Evolutionary conservation across 179 eudicot genomes (phyloP).

Genomic region (Spergularia azorica): DNA sequence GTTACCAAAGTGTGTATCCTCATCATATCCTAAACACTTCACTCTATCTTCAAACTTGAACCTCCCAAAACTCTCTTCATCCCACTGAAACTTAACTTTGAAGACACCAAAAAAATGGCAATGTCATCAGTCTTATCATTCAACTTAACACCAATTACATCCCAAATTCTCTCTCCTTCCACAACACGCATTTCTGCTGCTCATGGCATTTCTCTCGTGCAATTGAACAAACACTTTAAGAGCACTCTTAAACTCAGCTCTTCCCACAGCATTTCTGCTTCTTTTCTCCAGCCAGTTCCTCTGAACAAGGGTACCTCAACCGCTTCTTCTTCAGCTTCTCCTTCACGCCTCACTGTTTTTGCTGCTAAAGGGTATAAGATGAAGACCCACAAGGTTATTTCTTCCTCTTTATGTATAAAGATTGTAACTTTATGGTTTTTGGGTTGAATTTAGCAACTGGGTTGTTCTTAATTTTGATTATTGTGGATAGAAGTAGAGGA

Average conservation of each 20-base stretch:
- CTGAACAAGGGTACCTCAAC: conserved; percentile 24
- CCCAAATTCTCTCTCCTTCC: conserved; percentile 16
- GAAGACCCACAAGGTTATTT: conserved; percentile 93
- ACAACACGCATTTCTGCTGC: conserved; percentile 9
- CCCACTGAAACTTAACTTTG: neutral
- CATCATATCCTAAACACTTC: neutral
- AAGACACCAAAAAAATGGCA: conserved; percentile 26
- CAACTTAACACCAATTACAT: conserved; percentile 6
- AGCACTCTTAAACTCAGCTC: conserved; percentile 45
- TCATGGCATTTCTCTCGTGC: conserved; percentile 34
- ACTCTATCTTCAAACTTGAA: conserved; percentile 13
- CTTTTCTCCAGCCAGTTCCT: conserved; percentile 38
- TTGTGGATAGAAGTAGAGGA: neutral
- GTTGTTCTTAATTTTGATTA: neutral
- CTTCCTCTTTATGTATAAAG: neutral
- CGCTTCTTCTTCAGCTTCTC: conserved; percentile 31
- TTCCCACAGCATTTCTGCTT: conserved; percentile 42
- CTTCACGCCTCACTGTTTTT: conserved; percentile 46
- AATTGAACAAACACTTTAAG: conserved; percentile 35
- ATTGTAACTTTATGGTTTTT: conserved; percentile 1
- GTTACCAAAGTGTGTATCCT: conserved; percentile 10
- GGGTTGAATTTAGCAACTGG: neutral
- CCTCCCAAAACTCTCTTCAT: neutral
- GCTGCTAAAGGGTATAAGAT: conserved; percentile 84
- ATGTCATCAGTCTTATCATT: conserved; percentile 33